Conservation (phyloP, 1,284 basidiomycete genomes). For the Apiotrichum mycotoxinovorans region DNA sequence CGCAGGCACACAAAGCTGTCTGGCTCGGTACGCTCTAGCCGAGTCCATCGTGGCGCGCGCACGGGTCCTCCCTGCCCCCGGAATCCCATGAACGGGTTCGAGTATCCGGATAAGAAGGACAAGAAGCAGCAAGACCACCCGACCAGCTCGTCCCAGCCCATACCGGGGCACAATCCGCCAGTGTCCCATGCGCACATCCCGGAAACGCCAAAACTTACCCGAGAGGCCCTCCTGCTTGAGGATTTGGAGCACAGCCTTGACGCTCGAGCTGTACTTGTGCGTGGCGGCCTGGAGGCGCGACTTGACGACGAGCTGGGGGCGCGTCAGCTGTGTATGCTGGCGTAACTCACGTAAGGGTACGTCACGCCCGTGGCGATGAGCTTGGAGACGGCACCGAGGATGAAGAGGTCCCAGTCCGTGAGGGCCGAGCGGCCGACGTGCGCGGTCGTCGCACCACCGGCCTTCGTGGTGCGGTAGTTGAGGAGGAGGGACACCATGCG, state of each 20-base stretch:
- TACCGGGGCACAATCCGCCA: too few species aligned
- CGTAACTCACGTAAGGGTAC: constrained; percentile 47
- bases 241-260: constrained; percentile 54
- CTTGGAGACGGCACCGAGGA: constrained; percentile 85
- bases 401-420: constrained; percentile 81
- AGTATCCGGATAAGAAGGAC: too few species aligned
- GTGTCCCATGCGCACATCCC: background rate
- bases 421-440: constrained; percentile 51
- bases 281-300: constrained; percentile 50
- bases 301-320: constrained; percentile 49
- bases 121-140: too few species aligned
- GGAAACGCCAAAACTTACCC: constrained; percentile 29
- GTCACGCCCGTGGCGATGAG: constrained; percentile 54
- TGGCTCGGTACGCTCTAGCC: too few species aligned
- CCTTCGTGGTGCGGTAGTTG: constrained; percentile 27
- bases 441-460: constrained; percentile 56
- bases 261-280: constrained; percentile 50
- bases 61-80: too few species aligned
- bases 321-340: background rate
- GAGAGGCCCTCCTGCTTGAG: constrained; percentile 68
- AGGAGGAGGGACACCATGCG: constrained; percentile 57
- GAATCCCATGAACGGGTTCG: too few species aligned
- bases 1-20: too few species aligned
- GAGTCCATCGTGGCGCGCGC: too few species aligned
- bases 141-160: too few species aligned